A percentile compares a stretch with the other conserved stretches of the same genome.
Conservation (phyloP, 2,329 filamentous ascomycete species). For the Metarhizium guizhouense region DNA sequence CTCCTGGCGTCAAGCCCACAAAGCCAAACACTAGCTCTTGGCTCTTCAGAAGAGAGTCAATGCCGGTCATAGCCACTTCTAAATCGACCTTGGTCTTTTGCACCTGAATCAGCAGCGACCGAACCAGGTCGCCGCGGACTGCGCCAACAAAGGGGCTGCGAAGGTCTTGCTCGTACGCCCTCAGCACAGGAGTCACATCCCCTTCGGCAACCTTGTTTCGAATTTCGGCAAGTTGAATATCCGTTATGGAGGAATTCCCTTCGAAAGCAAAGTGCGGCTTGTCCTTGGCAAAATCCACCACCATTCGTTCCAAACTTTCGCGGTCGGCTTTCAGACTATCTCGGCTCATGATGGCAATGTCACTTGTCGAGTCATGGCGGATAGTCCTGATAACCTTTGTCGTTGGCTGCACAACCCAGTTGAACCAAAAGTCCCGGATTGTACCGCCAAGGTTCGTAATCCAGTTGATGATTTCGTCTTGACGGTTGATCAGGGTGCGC, state of each 20-base stretch:
- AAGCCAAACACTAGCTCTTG: slow-evolving; percentile 98
- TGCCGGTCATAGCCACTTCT: slow-evolving; percentile 90
- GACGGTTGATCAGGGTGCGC: slow-evolving; percentile 63
- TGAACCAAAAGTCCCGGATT: slow-evolving; percentile 81
- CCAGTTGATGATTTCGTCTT: slow-evolving; percentile 73
- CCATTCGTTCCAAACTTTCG: slow-evolving; percentile 92
- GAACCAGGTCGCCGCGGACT: slow-evolving; percentile 75
- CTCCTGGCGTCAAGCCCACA: slow-evolving; percentile 82
- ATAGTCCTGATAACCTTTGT: slow-evolving; percentile 84
- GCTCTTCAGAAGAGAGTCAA: slow-evolving; percentile 88
- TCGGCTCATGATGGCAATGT: slow-evolving; percentile 94
- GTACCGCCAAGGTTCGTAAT: slow-evolving; percentile 71
- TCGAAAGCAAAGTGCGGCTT: slow-evolving; percentile 56
- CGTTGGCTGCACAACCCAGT: slow-evolving; percentile 87
- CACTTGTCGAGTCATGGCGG: slow-evolving; percentile 81
- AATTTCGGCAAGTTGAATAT: slow-evolving; percentile 65
- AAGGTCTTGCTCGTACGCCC: slow-evolving; percentile 84
- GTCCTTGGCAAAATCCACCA: slow-evolving; percentile 87
- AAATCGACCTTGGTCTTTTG: slow-evolving; percentile 99
- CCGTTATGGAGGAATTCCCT: slow-evolving; percentile 41
- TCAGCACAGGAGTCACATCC: slow-evolving; percentile 84
- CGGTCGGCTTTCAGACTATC: slow-evolving; percentile 84
- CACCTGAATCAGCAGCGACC: slow-evolving; percentile 87
- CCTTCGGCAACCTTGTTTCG: slow-evolving; percentile 77
- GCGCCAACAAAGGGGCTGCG: slow-evolving; percentile 74